phyloP scores from a whole-genome alignment of 495 filamentous ascomycete species.

The Aspergillus indologenus region DNA sequence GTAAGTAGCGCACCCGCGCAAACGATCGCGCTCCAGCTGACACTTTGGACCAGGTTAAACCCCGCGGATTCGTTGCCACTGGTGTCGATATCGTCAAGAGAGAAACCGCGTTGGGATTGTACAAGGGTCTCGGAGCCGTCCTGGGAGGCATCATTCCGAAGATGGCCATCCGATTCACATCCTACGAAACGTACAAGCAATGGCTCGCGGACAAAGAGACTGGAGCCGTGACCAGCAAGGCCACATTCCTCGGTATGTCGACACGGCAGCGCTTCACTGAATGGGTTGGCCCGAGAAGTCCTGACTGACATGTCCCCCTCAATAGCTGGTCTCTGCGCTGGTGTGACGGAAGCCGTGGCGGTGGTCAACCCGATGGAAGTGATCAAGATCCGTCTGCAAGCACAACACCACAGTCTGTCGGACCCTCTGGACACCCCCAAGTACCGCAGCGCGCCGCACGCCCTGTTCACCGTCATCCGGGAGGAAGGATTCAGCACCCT shows the following conservation, averaged over 20 bases:
- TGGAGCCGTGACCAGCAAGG: conserved; percentile 64
- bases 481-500: conserved; percentile 87
- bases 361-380: conserved; percentile 99
- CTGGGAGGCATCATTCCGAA: conserved; percentile 97
- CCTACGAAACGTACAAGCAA: conserved; percentile 93
- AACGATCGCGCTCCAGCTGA: conserved; percentile 19
- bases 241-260: conserved; percentile 73
- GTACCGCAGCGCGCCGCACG: conserved; percentile 97
- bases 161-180: conserved; percentile 99
- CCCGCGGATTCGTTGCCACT: conserved; percentile 83
- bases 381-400: conserved; percentile 95
- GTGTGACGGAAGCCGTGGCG: conserved; percentile 92
- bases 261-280: not conserved
- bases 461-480: conserved; percentile 83
- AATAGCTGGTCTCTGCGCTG: conserved; percentile 81
- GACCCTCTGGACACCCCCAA: conserved; percentile 89
- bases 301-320: not conserved
- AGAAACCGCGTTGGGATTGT: conserved; percentile 88
- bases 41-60: conserved; percentile 51
- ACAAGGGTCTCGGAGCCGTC: conserved; percentile 96
- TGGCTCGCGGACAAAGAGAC: conserved; percentile 69
- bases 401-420: conserved; percentile 92
- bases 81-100: conserved; percentile 81
- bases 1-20: conserved; percentile 41
- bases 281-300: not conserved